Base-by-base conservation (phyloP, 1,284 basidiomycete species). In the Cutaneotrichosporon dermatis region DNA sequence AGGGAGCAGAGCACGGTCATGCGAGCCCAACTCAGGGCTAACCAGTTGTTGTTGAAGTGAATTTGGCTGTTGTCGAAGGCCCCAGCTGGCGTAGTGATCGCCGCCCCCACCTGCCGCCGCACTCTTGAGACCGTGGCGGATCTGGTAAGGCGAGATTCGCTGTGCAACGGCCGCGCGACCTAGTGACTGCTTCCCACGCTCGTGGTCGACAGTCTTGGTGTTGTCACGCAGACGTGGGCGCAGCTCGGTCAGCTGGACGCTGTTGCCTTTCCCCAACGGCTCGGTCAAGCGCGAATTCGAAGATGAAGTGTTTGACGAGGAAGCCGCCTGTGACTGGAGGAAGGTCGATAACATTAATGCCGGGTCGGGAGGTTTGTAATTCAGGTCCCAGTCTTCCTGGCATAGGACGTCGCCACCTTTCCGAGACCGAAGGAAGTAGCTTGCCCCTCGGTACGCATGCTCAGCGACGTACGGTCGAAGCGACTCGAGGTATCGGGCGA, bases 391-490 rank as follows among this genome's bases (percentile, higher is more conserved):
- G 8, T 60, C 69, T 25, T 66, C 69, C 37, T 66, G 65, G 13
- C 61, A 66, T 9, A 76, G 64, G 41, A 72, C 70, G 56, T 75
- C 72, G 42, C 61, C 57, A 6, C 54, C 57, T 6, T 40, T 34
- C 36, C 73, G 69, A 36, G 68, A 70, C 9, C 76, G 74, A 4
- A 72, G 66, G 55, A 76, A 78, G 57, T 68, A 68, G 2, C 70
- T 65, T 43, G 69, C 60, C 2, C 61, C 61, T 4, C 41, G 36
- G 15, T 16, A 9, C 2, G 54, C 44, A 41, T 59, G 58, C 48
- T 59, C 54, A 8, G 10, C 12, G 4, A 36, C 37, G 48, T 57
- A 57, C 7, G 61, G 61, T 1, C 46, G 54, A 6, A 51, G 25
- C 2, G 54, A 45, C 11, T 45, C 33, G 15, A 62, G 57, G 35